Evolutionary conservation across 768 basidiomycete species (phyloP), one percentile per base, ranked within the genome.

Genomic region (Amanita rubescens): DNA sequence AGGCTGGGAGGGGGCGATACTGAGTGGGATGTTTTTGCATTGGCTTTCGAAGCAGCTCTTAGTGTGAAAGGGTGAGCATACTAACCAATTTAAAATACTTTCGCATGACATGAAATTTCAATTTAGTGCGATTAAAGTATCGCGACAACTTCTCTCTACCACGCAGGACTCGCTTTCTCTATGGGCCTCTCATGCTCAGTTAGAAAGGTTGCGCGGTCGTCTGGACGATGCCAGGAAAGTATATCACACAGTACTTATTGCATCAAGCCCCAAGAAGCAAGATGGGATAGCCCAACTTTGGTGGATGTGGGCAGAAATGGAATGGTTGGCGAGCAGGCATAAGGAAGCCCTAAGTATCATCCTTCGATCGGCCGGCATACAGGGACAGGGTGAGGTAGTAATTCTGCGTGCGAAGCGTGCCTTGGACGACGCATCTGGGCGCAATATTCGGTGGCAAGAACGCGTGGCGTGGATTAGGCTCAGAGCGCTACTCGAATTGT

Each of bases 291-390:
- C 75, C 19, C 65, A 65, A 53, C 63, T 92, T 56, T 92, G 86
- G 86, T 90, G 83, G 82, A 80, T 84, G 59, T 92, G 88, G 87
- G 85, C 84, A 1, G 84, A 92, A 60, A 77, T 89, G 76, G 89
- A 90, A 65, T 93, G 90, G 90, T 63, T 89, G 10, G 64, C 71
- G 12, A 77, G 80, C 1, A 59, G 75, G 30, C 62, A 70, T 17
- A 75, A 79, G 30, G 71, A 75, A 32, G 76, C 84, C 12, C 63
- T 81, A 34, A 68, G 74, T 33, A 72, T 86, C 30, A 72, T 84
- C 39, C 64, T 84, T 42, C 76, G 72, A 19, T 75, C 83, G 9
- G 78, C 74, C 11, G 78, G 74, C 3, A 68, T 82, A 32, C 73
- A 80, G 48, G 79, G 79, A 11, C 63, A 72, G 0, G 73, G 73